Percentiles rank a stretch among this genome's conserved stretches.
phyloP scores from a whole-genome alignment of 495 filamentous ascomycete genomes.

The Evansstolkia leycettana region DNA sequence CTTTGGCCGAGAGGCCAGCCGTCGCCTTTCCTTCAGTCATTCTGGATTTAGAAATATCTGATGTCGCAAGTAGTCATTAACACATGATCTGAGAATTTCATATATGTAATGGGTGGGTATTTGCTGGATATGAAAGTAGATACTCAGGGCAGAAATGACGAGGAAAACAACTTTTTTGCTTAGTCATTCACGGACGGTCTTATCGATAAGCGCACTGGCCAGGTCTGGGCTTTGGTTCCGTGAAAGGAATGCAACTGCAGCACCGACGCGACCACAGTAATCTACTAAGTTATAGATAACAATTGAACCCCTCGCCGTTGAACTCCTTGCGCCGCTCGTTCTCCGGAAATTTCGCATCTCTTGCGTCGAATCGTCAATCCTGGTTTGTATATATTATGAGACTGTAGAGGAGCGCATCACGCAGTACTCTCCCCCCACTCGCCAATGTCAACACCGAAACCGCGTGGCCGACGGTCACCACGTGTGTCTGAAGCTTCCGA shows the following conservation, averaged over 20 bases:
- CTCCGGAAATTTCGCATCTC: no score
- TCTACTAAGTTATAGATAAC: no score
- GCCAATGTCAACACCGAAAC: conserved; percentile 27
- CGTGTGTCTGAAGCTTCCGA: conserved; percentile 10
- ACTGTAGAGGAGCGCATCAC: no score
- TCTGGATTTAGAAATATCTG: background rate
- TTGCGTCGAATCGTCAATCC: no score
- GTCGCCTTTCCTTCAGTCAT: conserved; percentile 13
- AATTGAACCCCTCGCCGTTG: no score
- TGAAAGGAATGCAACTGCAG: no score
- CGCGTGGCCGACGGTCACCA: conserved; percentile 22
- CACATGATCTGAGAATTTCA: background rate
- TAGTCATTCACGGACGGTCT: conserved; percentile 6
- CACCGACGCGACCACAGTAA: no score
- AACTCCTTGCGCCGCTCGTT: no score
- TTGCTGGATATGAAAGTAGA: no score
- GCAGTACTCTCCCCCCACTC: background rate
- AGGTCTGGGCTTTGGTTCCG: background rate
- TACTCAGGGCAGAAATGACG: no score
- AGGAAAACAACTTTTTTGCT: conserved; percentile 5
- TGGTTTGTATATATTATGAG: no score
- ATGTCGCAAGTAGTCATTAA: background rate
- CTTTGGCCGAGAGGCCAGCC: conserved; percentile 21
- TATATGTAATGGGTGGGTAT: background rate
- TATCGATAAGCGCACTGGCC: conserved; percentile 11